Conservation (phyloP, 2,329 filamentous ascomycete genomes). For the Sarocladiaceae sp. region DNA sequence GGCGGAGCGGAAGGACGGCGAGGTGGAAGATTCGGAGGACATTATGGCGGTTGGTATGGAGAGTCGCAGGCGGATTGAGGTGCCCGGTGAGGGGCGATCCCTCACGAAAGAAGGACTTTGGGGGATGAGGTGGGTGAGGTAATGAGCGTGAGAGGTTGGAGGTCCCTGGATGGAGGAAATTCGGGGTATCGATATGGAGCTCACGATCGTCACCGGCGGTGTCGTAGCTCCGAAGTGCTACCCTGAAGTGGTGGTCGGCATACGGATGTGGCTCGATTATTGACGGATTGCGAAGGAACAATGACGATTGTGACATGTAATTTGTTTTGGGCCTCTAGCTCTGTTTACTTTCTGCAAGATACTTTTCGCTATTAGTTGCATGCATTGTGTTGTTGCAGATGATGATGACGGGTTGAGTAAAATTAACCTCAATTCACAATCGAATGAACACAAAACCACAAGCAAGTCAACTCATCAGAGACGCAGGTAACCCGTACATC, state of each 20-base stretch:
- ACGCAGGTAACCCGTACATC: no score
- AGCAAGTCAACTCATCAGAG: no score
- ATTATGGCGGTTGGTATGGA: neutral
- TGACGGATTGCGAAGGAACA: neutral
- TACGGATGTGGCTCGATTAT: neutral
- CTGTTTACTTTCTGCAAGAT: no score
- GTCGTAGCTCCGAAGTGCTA: constrained; percentile 6
- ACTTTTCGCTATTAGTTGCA: no score
- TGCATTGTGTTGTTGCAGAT: no score
- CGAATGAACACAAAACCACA: no score
- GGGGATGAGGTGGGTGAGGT: neutral
- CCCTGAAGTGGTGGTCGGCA: neutral
- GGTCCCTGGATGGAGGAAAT: neutral
- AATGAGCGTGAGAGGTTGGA: neutral
- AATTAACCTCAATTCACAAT: no score
- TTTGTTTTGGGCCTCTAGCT: no score
- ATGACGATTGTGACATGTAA: no score
- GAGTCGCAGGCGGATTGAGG: neutral
- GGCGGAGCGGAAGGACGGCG: constrained; percentile 52
- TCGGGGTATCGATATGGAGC: neutral
- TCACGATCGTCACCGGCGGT: neutral
- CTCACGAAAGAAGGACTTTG: neutral
- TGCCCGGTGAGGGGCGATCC: neutral
- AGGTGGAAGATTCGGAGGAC: constrained; percentile 7
- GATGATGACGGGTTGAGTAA: no score